Evolutionary conservation across 2,329 filamentous ascomycete species (phyloP), one percentile per base, ranked within the genome.

Genomic region (Cordyceps javanica): DNA sequence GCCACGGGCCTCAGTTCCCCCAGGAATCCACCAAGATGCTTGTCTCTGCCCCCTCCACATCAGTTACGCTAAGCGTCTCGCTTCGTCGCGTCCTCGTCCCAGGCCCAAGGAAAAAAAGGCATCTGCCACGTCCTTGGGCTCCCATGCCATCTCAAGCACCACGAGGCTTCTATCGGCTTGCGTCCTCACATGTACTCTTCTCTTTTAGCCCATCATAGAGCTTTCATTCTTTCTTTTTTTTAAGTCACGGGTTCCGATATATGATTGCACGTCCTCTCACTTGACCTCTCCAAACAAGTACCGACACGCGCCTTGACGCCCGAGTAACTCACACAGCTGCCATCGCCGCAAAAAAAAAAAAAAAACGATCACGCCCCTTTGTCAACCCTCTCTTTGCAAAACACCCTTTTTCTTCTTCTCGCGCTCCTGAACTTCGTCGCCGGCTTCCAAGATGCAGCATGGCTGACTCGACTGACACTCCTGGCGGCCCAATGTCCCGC

Each of bases 371-470:
- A n/a, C n/a, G n/a, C 25, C 16, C 26, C 9, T 28, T 23, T 36
- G 13, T 45, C 26, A 11, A 14, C 44, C 25, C 13, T 26, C 25
- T 11, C 26, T 28, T 32, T 42, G 7, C 52, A 34, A 16, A 36
- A 25, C 2, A 38, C 4, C 8, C 36, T 41, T 21, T 8, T 19
- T 16, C 23, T 9, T 26, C 5, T 26, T 21, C 21, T n/a, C n/a
- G n/a, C n/a, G n/a, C n/a, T n/a, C n/a, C n/a, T 4, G 19, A 51
- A 13, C 16, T 9, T 7, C 13, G 39, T 8, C 21, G 7, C 11
- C 25, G 21, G 36, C 32, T 28, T 39, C 16, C 52, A 59, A 55
- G 45, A 59, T 59, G 57, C 45, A 59, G 38, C 44, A 59, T 59
- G 57, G 57, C 51, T 23, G 57, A 59, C 23, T 44, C 51, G 26